Evolutionary conservation across 2,329 filamentous ascomycete genomes (phyloP).

Genomic region (Aureobasidium sp.): DNA sequence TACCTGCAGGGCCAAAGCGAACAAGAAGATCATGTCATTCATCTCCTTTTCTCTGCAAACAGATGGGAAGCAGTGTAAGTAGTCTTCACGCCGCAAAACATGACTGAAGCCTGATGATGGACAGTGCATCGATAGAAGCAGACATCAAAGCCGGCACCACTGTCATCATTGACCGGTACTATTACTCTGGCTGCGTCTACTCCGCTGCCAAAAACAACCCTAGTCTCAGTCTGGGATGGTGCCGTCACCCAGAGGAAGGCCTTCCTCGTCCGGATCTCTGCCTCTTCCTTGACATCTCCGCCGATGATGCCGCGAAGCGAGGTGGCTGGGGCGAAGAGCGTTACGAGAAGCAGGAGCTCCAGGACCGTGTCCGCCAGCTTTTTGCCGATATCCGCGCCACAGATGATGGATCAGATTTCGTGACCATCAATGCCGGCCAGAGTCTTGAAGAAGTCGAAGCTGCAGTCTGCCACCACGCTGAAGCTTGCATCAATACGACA

Average conservation of each 20-base stretch:
- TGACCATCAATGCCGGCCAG: slow-evolving; percentile 49
- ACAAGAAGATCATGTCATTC: slow-evolving; percentile 82
- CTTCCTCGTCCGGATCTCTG: slow-evolving; percentile 82
- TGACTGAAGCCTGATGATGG: slow-evolving; percentile 7
- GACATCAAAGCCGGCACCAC: slow-evolving; percentile 59
- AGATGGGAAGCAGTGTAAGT: slow-evolving; percentile 63
- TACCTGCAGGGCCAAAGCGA: slow-evolving; percentile 68
- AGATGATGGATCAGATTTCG: slow-evolving; percentile 46
- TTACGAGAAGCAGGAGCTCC: slow-evolving; percentile 81
- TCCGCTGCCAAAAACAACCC: slow-evolving; percentile 78
- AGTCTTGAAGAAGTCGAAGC: slow-evolving; percentile 45
- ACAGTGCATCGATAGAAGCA: slow-evolving; percentile 31
- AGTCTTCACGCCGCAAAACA: not conserved
- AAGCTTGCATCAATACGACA: slow-evolving; percentile 16
- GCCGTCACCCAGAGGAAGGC: slow-evolving; percentile 74
- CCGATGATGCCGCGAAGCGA: slow-evolving; percentile 62
- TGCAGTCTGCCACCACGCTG: slow-evolving; percentile 26
- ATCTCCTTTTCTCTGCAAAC: slow-evolving; percentile 85
- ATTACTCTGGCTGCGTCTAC: slow-evolving; percentile 91
- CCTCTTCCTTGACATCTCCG: slow-evolving; percentile 76
- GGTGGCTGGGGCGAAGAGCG: slow-evolving; percentile 86
- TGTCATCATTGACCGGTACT: slow-evolving; percentile 86
- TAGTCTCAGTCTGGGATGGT: slow-evolving; percentile 66
- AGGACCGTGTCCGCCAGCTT: slow-evolving; percentile 66
- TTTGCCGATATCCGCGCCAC: slow-evolving; percentile 52